Percentiles rank a stretch among this genome's conserved stretches.
Conservation (phyloP, 164 flowering plant species). For the Chimonanthus salicifolius region DNA sequence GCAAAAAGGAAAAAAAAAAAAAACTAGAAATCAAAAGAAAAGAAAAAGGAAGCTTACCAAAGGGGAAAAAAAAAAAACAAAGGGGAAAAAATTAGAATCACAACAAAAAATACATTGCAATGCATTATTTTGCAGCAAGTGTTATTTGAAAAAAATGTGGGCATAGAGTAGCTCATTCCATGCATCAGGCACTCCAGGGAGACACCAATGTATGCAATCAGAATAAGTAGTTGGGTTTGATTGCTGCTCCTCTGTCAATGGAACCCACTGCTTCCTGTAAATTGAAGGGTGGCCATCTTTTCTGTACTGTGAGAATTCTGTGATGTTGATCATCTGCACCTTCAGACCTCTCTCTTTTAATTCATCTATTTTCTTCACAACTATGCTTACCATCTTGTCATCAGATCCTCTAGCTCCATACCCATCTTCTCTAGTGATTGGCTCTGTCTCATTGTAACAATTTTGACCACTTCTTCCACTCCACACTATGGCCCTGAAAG, state of each 20-base stretch:
- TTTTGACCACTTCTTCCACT: constrained; percentile 28
- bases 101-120: neutral
- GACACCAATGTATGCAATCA: constrained; percentile 87
- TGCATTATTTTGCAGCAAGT: neutral
- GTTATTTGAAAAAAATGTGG: constrained; percentile 18
- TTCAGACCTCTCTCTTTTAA: constrained; percentile 41
- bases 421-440: constrained; percentile 29
- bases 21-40: no score
- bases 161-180: constrained; percentile 79
- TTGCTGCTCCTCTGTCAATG: constrained; percentile 38
- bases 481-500: constrained; percentile 58
- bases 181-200: constrained; percentile 82
- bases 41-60: no score
- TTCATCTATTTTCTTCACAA: constrained; percentile 25
- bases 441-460: constrained; percentile 53
- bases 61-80: no score
- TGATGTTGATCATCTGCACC: constrained; percentile 55
- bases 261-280: constrained; percentile 54
- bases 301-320: constrained; percentile 70
- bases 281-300: constrained; percentile 79
- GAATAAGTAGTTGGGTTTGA: constrained; percentile 46
- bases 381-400: constrained; percentile 38
- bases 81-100: neutral
- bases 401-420: constrained; percentile 42
- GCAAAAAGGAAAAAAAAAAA: no score